These are phyloP conservation scores for Rhizoclosmatium sp. DNA, from an alignment of 192 early-diverging fungal genomes.

Conservation along the genomic window DNA sequence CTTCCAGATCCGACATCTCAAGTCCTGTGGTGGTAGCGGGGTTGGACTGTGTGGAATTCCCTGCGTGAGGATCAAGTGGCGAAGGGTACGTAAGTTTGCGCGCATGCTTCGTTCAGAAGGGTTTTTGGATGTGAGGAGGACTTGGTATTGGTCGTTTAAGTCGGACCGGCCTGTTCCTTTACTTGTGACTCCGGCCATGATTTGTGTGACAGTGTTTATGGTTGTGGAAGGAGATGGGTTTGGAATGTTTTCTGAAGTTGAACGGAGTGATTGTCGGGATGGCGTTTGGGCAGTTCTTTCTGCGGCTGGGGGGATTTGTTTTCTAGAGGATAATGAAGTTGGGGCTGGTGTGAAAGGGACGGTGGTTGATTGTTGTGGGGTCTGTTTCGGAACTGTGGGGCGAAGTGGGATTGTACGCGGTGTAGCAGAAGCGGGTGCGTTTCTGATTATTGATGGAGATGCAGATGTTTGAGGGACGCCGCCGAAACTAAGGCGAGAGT, in stretches of 20 bases:
- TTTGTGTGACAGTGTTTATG: constrained; percentile 1
- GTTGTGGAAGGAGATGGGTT: background rate
- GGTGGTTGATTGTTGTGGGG: background rate
- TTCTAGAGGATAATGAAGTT: background rate
- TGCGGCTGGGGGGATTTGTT: background rate
- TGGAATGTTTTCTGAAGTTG: background rate
- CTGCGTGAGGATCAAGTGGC: constrained; percentile 64
- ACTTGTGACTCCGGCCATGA: constrained; percentile 26
- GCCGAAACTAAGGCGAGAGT: background rate
- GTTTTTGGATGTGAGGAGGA: constrained; percentile 59
- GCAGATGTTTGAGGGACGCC: background rate
- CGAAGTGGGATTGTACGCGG: background rate
- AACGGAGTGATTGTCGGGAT: background rate
- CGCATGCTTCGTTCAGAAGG: constrained; percentile 63
- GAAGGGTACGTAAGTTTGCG: constrained; percentile 60
- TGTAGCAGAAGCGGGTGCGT: background rate
- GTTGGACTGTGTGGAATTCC: constrained; percentile 65
- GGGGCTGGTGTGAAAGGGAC: background rate
- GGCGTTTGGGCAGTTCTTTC: background rate
- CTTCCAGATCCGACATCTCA: constrained; percentile 77
- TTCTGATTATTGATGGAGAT: background rate
- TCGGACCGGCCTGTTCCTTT: constrained; percentile 29
- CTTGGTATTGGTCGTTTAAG: constrained; percentile 51
- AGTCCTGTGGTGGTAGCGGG: constrained; percentile 2
- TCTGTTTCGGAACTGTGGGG: background rate